These are phyloP conservation scores for Fusarium sp. DNA, from an alignment of 2,329 filamentous ascomycete genomes.

Conservation along the genomic window DNA sequence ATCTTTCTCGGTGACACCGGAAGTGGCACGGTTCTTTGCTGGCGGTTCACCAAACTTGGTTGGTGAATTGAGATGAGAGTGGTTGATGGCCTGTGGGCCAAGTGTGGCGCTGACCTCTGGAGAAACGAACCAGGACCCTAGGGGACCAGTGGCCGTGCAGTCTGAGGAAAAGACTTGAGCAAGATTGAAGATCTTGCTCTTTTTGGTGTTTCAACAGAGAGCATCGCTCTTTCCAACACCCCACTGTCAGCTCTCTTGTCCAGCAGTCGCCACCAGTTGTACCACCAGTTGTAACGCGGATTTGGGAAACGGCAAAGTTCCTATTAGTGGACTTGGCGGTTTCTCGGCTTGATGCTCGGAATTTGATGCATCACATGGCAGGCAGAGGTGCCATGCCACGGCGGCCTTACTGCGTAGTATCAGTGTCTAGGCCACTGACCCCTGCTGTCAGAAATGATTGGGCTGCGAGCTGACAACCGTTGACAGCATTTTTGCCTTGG, in stretches of 20 bases:
- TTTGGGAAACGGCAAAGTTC: conserved; percentile 2
- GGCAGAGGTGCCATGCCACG: background rate
- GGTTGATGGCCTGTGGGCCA: conserved; percentile 18
- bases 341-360: conserved; percentile 9
- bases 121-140: background rate
- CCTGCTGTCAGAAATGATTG: background rate
- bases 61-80: conserved; percentile 8
- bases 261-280: conserved; percentile 10
- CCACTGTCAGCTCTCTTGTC: background rate
- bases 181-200: conserved; percentile 25
- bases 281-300: conserved; percentile 10
- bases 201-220: conserved; percentile 8
- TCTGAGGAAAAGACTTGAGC: background rate
- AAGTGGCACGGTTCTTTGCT: conserved; percentile 10
- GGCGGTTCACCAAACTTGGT: background rate
- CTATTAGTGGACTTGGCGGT: conserved; percentile 12
- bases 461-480: conserved; percentile 7
- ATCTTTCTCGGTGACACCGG: background rate
- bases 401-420: conserved; percentile 3
- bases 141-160: background rate
- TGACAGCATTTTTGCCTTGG: background rate
- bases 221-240: background rate
- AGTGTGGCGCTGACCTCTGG: conserved; percentile 12
- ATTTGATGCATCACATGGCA: conserved; percentile 20
- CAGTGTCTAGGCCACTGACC: background rate